Evolutionary conservation across 371 early-diverging fungal species (phyloP).

Genomic region (Dichotomocladium elegans): DNA sequence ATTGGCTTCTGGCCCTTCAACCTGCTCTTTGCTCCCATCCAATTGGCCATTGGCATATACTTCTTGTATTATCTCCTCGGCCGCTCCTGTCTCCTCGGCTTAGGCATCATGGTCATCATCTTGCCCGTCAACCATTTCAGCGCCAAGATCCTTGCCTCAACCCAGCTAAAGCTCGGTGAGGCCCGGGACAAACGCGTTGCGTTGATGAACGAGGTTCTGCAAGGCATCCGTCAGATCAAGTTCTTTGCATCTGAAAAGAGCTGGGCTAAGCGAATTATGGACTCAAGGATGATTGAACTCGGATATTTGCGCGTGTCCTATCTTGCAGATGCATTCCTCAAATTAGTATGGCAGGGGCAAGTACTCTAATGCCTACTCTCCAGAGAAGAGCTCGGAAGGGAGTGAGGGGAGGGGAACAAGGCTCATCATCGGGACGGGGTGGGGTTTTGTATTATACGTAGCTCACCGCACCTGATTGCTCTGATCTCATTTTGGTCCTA

Average conservation of each 20-base stretch:
- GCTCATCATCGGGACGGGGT: too few relatives aligned
- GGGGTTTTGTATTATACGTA: conserved; percentile 3
- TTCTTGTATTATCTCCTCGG: conserved; percentile 65
- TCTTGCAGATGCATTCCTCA: conserved; percentile 15
- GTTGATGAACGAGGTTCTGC: conserved; percentile 53
- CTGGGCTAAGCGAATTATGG: conserved; percentile 37
- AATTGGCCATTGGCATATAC: conserved; percentile 54
- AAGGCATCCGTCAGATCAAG: conserved; percentile 67
- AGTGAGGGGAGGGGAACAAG: too few relatives aligned
- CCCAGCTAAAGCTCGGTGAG: conserved; percentile 47
- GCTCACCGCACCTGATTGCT: conserved; percentile 54
- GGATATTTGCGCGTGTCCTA: conserved; percentile 36
- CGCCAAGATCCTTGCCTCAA: conserved; percentile 43
- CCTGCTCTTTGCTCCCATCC: conserved; percentile 50
- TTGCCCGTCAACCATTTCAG: conserved; percentile 51
- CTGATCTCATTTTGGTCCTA: conserved; percentile 51
- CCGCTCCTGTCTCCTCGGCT: conserved; percentile 59
- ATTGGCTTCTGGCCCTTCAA: conserved; percentile 49
- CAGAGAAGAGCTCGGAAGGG: neutral
- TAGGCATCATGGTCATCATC: conserved; percentile 51
- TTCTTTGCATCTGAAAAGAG: conserved; percentile 61
- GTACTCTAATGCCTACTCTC: neutral
- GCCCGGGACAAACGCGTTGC: conserved; percentile 50
- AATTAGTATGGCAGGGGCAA: conserved; percentile 34
- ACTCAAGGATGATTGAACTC: conserved; percentile 49